These are phyloP conservation scores for Mycena floridula DNA, from an alignment of 768 basidiomycete species.

Conservation along the genomic window DNA sequence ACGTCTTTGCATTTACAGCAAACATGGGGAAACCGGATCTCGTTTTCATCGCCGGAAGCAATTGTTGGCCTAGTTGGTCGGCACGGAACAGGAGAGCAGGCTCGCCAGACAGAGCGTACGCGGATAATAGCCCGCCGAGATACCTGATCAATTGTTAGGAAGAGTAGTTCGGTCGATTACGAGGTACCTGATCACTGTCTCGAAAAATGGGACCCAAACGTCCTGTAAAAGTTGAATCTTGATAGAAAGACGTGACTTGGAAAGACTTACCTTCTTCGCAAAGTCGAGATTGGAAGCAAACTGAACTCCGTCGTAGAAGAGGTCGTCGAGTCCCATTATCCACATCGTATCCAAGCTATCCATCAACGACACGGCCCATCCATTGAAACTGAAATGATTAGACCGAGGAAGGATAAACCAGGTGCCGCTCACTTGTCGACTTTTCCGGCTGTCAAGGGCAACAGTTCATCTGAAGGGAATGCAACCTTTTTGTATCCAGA, in stretches of 20 bases:
- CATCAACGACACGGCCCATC: constrained; percentile 61
- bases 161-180: too few relatives aligned
- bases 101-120: constrained; percentile 68
- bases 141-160: too few relatives aligned
- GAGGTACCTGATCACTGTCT: constrained; percentile 73
- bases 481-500: constrained; percentile 44
- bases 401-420: not conserved
- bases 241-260: not conserved
- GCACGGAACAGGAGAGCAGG: constrained; percentile 54
- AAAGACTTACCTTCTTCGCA: constrained; percentile 23
- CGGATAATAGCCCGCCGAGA: constrained; percentile 71
- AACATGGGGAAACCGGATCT: constrained; percentile 57
- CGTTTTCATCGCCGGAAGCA: constrained; percentile 63
- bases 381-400: constrained; percentile 33
- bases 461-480: constrained; percentile 48
- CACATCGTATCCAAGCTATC: constrained; percentile 81
- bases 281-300: constrained; percentile 43
- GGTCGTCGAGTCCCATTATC: constrained; percentile 68
- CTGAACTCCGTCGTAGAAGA: constrained; percentile 56
- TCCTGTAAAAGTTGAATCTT: constrained; percentile 12
- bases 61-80: constrained; percentile 55
- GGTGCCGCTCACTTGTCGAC: constrained; percentile 43
- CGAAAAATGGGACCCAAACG: constrained; percentile 49
- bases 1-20: constrained; percentile 52
- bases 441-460: constrained; percentile 33